A percentile compares a stretch with the other conserved stretches of the same genome.
Evolutionary conservation across 306 rosid genomes (phyloP).

Genomic region (Astragalus glycyphyllos): DNA sequence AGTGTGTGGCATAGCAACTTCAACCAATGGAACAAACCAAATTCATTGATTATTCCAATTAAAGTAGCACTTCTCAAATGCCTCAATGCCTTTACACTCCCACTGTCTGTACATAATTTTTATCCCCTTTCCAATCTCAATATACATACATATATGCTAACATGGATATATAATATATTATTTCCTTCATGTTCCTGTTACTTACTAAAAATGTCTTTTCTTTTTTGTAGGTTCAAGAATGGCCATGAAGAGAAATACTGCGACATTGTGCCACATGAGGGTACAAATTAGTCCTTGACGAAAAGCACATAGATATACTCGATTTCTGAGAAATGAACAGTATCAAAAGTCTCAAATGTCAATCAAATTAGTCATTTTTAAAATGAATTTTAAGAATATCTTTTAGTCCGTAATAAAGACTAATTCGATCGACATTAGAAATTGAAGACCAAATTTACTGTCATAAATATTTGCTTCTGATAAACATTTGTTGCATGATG

Average conservation of each 20-base stretch:
- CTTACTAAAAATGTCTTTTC: slow-evolving; percentile 39
- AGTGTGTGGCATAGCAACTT: slow-evolving; percentile 68
- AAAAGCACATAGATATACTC: too few species aligned
- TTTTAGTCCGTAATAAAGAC: too few species aligned
- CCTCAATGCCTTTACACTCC: slow-evolving; percentile 48
- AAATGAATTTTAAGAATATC: too few species aligned
- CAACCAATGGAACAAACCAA: slow-evolving; percentile 43
- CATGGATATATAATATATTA: neutral
- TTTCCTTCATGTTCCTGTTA: slow-evolving; percentile 29
- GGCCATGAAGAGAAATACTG: slow-evolving; percentile 43
- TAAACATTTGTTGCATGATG: slow-evolving; percentile 24
- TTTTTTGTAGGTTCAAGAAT: slow-evolving; percentile 57
- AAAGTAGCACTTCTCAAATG: slow-evolving; percentile 54
- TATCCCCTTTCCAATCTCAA: slow-evolving; percentile 29
- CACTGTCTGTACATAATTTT: slow-evolving; percentile 56
- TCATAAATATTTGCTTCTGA: neutral
- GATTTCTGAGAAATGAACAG: too few species aligned
- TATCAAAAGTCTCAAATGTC: too few species aligned
- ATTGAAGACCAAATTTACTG: too few species aligned
- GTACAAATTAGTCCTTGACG: neutral
- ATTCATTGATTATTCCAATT: slow-evolving; percentile 48
- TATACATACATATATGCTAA: neutral
- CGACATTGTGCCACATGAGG: slow-evolving; percentile 61
- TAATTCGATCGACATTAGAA: too few species aligned
- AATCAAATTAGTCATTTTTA: too few species aligned